Evolutionary conservation across 2,329 filamentous ascomycete species (phyloP).

Genomic region (Amylocarpus encephaloides): DNA sequence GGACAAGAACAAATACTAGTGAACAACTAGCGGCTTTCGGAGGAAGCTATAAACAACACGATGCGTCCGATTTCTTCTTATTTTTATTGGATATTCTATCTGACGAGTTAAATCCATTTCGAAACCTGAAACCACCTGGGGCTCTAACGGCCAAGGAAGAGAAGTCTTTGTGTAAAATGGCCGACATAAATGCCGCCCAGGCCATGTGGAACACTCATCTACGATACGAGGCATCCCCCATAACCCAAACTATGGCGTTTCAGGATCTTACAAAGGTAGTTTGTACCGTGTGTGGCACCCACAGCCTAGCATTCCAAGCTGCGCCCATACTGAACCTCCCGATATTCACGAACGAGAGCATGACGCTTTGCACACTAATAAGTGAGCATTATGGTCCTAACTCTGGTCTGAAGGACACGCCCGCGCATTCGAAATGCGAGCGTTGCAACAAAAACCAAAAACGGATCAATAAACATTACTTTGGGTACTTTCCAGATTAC

Average conservation of each 20-base stretch:
- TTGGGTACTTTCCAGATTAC: slow-evolving; percentile 76
- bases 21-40: slow-evolving; percentile 47
- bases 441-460: background rate
- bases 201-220: background rate
- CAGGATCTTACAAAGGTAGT: background rate
- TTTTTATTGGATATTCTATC: slow-evolving; percentile 77
- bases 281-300: background rate
- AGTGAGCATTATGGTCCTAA: too few relatives aligned
- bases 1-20: background rate
- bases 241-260: background rate
- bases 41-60: slow-evolving; percentile 67
- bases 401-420: too few relatives aligned
- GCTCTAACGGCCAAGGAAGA: slow-evolving; percentile 39
- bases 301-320: background rate
- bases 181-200: background rate
- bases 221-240: background rate
- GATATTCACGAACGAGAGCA: too few relatives aligned
- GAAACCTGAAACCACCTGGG: slow-evolving; percentile 44
- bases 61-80: slow-evolving; percentile 82
- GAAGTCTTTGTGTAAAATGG: slow-evolving; percentile 46
- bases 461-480: slow-evolving; percentile 48
- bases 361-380: too few relatives aligned
- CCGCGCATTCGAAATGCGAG: too few relatives aligned
- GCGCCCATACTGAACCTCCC: too few relatives aligned
- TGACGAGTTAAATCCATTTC: slow-evolving; percentile 74